Percentiles rank a stretch among this genome's conserved stretches.
Conservation (phyloP, 108 stramenopile genomes). For the Nannochloropsis salina region DNA sequence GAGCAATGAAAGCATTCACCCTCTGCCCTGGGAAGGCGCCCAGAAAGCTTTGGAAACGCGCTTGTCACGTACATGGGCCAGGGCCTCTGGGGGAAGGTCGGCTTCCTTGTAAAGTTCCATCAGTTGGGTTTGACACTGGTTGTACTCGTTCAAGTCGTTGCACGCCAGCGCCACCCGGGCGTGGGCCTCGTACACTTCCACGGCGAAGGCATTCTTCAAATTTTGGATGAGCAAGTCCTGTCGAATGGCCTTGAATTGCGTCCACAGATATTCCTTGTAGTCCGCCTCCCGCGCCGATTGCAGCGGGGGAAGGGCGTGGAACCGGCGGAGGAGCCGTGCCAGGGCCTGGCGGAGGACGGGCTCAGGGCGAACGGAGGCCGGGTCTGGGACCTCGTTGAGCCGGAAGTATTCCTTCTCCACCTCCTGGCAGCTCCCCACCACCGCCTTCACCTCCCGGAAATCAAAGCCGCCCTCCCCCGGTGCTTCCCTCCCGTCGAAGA, state of each 20-base stretch:
- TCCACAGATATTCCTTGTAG: slow-evolving; percentile 70
- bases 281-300: slow-evolving; percentile 39
- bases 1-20: too few relatives aligned
- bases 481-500: neutral
- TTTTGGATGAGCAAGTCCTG: slow-evolving; percentile 90
- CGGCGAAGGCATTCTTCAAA: slow-evolving; percentile 75
- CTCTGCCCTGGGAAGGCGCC: too few relatives aligned
- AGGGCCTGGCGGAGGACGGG: slow-evolving; percentile 44
- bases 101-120: slow-evolving; percentile 48
- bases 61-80: neutral
- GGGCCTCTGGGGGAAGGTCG: neutral
- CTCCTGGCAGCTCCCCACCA: slow-evolving; percentile 55
- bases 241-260: slow-evolving; percentile 84
- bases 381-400: slow-evolving; percentile 56
- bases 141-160: slow-evolving; percentile 68
- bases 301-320: neutral
- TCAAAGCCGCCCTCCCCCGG: slow-evolving; percentile 5
- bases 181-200: slow-evolving; percentile 86
- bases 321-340: slow-evolving; percentile 35
- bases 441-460: slow-evolving; percentile 39
- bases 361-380: slow-evolving; percentile 56
- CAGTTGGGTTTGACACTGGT: slow-evolving; percentile 88
- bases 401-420: slow-evolving; percentile 61
- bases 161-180: slow-evolving; percentile 75
- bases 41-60: neutral